Base-by-base conservation (phyloP, 2,329 filamentous ascomycete species). In the Colletotrichum navitas region DNA sequence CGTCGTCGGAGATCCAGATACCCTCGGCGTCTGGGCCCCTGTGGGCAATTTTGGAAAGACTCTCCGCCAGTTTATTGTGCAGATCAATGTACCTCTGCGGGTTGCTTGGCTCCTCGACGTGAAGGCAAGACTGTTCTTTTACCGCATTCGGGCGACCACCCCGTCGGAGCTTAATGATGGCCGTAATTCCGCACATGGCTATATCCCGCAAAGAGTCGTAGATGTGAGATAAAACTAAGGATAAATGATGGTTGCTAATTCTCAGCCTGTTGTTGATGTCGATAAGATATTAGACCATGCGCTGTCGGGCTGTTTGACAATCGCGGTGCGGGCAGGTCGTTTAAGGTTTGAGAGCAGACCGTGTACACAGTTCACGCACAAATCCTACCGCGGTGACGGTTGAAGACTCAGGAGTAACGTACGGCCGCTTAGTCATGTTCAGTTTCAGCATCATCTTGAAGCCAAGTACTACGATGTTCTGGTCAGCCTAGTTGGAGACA, bases 1-100 rank as follows among this genome's bases (percentile, higher is more conserved):
- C 65, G 5, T 69, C 66, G 8, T 69, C 24, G 18, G 45, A 69
- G 4, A 79, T 74, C 79, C 79, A 80, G 10, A 77, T 72, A 10
- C 77, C 77, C 2, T 74, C 74, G 3, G 74, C 76, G 64, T 80
- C 79, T 1, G 79, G 79, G 3, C 79, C 79, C 51, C 79, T 77
- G 55, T 80, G 78, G 11, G 74, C 72, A 24, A 80, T 75, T 2
- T 16, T 64, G n/a, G 58, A 21, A n/a, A 72, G 69, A 12, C 69
- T 72, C 32, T 64, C 34, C 3, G 49, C 51, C 18, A 72, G 54
- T 18, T 64, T 39, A 7, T 55, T 39, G 26, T 36, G 45, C 18
- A 72, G 60, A n/a, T 21, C 10, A 2, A 18, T 12, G 39, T n/a
- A 4, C 6, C 24, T 52, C 8, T 24, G 43, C 21, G 10, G 18